Percentiles rank a stretch among this genome's conserved stretches.
These are phyloP conservation scores for Priceomyces castillae DNA, from an alignment of 805 yeast species.

Conservation along the genomic window DNA sequence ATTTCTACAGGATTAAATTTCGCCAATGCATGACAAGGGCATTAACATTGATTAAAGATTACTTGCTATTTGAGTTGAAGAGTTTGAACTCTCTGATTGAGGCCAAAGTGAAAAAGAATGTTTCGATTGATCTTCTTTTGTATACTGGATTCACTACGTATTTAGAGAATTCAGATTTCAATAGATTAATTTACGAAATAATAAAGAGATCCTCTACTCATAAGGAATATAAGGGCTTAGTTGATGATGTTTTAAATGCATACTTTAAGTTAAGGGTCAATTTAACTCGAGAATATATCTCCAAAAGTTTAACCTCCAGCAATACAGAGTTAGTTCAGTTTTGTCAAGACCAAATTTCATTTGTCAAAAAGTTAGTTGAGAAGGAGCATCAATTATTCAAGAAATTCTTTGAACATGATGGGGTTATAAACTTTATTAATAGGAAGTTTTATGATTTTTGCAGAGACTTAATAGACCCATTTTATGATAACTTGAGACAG, in stretches of 20 bases:
- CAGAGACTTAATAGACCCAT: conserved; percentile 65
- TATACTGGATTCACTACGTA: conserved; percentile 55
- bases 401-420: conserved; percentile 41
- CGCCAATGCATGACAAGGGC: conserved; percentile 83
- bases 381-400: conserved; percentile 62
- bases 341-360: conserved; percentile 61
- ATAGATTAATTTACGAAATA: conserved; percentile 34
- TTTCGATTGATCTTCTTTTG: conserved; percentile 60
- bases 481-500: conserved; percentile 68
- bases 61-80: conserved; percentile 47
- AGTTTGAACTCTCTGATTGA: conserved; percentile 21
- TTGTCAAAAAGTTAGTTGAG: conserved; percentile 55
- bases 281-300: conserved; percentile 43
- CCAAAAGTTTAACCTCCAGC: conserved; percentile 20
- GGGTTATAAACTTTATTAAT: conserved; percentile 10
- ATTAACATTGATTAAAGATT: conserved; percentile 69
- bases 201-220: conserved; percentile 35
- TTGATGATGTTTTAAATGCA: conserved; percentile 59
- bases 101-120: conserved; percentile 13
- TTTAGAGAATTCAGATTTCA: conserved; percentile 22
- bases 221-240: conserved; percentile 61
- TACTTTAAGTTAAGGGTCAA: conserved; percentile 59
- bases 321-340: conserved; percentile 49
- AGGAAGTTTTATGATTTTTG: conserved; percentile 55
- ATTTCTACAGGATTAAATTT: conserved; percentile 65